Conservation (phyloP, 2,329 filamentous ascomycete genomes). For the Pseudogymnoascus destructans region DNA sequence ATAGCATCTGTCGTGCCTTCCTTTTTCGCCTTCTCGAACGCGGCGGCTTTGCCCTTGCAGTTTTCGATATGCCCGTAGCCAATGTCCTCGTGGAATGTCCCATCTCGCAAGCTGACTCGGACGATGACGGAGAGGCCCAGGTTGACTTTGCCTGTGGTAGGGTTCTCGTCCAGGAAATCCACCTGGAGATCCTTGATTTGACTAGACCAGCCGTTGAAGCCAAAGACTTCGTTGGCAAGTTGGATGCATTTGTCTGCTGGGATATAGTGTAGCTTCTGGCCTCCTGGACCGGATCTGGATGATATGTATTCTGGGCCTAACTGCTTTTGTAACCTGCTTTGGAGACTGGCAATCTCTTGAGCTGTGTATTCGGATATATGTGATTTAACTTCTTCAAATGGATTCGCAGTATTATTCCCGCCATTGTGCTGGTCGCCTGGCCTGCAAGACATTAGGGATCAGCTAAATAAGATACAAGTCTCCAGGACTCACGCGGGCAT, state of each 20-base stretch:
- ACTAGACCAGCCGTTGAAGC: slow-evolving; percentile 95
- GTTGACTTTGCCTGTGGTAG: slow-evolving; percentile 63
- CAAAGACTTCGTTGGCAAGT: slow-evolving; percentile 88
- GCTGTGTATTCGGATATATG: slow-evolving; percentile 73
- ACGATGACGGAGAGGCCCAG: slow-evolving; percentile 84
- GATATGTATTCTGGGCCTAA: slow-evolving; percentile 95
- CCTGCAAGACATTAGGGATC: slow-evolving; percentile 30
- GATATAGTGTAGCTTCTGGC: slow-evolving; percentile 82
- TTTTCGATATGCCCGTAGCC: slow-evolving; percentile 97
- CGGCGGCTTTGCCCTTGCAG: slow-evolving; percentile 83
- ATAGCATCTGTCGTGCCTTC: slow-evolving; percentile 90
- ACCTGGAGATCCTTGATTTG: slow-evolving; percentile 91
- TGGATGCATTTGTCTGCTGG: slow-evolving; percentile 95
- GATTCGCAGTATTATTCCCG: slow-evolving; percentile 48
- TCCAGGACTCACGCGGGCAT: slow-evolving; percentile 13
- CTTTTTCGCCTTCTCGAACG: slow-evolving; percentile 95
- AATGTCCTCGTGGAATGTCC: slow-evolving; percentile 95
- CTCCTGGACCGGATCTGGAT: slow-evolving; percentile 66
- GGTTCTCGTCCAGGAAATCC: slow-evolving; percentile 85
- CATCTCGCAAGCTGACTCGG: slow-evolving; percentile 78
- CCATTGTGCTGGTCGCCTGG: slow-evolving; percentile 52
- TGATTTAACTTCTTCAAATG: slow-evolving; percentile 61
- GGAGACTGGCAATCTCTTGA: slow-evolving; percentile 77
- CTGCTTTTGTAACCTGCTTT: slow-evolving; percentile 78
- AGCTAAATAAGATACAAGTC: slow-evolving; percentile 5